Percentiles rank a stretch among this genome's conserved stretches.
Conservation (phyloP, 192 early-diverging fungal species). For the Oehlia diaphana region DNA sequence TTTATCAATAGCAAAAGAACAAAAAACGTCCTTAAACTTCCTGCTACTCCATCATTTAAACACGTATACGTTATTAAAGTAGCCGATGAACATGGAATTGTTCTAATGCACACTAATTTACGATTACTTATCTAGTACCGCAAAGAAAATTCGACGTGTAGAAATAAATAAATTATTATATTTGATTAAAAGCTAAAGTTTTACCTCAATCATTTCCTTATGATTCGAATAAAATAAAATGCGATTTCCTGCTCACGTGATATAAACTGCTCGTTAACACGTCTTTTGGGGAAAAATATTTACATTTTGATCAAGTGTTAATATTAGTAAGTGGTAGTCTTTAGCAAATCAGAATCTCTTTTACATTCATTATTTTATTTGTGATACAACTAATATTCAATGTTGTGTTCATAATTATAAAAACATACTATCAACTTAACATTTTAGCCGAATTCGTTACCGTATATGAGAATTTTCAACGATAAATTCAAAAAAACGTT, state of each 20-base stretch:
- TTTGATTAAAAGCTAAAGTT: too few species aligned
- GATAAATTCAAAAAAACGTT: not conserved
- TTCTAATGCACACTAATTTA: constrained; percentile 81
- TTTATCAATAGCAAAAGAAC: too few species aligned
- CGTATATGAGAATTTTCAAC: too few species aligned
- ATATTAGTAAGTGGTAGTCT: too few species aligned
- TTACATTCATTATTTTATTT: not conserved
- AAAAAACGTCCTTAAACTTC: constrained; percentile 73
- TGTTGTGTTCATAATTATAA: not conserved
- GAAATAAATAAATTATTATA: too few species aligned
- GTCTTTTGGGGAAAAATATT: too few species aligned
- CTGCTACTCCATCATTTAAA: constrained; percentile 98
- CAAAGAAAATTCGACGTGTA: too few species aligned
- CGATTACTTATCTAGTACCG: constrained; percentile 37
- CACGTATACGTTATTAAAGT: constrained; percentile 91
- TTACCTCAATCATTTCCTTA: too few species aligned
- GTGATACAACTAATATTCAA: not conserved
- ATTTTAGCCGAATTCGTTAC: not conserved
- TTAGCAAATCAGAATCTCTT: not conserved
- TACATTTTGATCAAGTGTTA: too few species aligned
- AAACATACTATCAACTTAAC: not conserved
- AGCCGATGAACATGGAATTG: constrained; percentile 82
- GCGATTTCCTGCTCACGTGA: too few species aligned
- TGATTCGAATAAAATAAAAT: too few species aligned
- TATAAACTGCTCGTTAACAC: too few species aligned